Evolutionary conservation across 139 green algal genomes (phyloP).

Genomic region (Chloropicon primus): DNA sequence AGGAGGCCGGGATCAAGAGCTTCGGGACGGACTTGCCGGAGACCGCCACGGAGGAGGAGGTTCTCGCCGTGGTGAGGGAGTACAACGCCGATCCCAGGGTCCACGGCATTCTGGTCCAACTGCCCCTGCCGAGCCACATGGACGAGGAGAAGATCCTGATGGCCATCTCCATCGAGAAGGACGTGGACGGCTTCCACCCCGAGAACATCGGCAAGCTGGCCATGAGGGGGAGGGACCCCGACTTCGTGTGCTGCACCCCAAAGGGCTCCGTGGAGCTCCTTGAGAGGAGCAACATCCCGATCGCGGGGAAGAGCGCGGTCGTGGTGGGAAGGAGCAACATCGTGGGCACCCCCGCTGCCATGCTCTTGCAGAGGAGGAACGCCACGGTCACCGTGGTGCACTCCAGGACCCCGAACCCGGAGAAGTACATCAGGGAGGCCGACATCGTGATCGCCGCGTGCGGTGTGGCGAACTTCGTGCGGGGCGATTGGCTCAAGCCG

Average conservation of each 20-base stretch:
- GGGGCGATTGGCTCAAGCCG: conserved; percentile 78
- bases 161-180: conserved; percentile 72
- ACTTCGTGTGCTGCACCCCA: conserved; percentile 77
- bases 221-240: conserved; percentile 60
- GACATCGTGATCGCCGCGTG: conserved; percentile 92
- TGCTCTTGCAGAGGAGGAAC: conserved; percentile 60
- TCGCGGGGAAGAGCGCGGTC: conserved; percentile 56
- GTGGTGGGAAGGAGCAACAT: conserved; percentile 89
- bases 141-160: conserved; percentile 73
- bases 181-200: conserved; percentile 92
- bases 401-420: conserved; percentile 40
- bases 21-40: conserved; percentile 77
- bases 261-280: conserved; percentile 85
- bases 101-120: conserved; percentile 85
- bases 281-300: conserved; percentile 35
- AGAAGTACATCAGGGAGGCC: conserved; percentile 44
- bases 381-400: conserved; percentile 66
- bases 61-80: conserved; percentile 59
- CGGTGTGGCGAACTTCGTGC: conserved; percentile 73
- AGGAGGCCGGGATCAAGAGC: conserved; percentile 78
- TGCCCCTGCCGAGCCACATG: conserved; percentile 86
- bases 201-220: conserved; percentile 76
- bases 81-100: conserved; percentile 60
- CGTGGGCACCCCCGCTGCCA: conserved; percentile 72
- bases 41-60: conserved; percentile 68